Evolutionary conservation across 2,329 filamentous ascomycete genomes (phyloP).

Genomic region (Zymoseptoria pseudotritici): DNA sequence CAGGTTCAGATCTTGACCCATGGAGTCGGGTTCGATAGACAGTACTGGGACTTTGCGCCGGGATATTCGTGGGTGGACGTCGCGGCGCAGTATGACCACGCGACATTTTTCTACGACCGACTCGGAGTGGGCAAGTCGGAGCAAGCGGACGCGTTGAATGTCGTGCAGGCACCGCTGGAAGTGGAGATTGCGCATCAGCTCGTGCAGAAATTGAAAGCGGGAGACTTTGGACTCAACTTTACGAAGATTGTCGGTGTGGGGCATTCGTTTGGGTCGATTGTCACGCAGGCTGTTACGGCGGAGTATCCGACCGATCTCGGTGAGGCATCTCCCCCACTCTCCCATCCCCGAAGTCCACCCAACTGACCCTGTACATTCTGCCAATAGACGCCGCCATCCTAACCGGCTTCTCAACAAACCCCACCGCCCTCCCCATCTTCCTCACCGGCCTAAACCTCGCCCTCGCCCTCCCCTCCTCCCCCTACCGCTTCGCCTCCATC

Average conservation of each 20-base stretch:
- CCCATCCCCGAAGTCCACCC: neutral
- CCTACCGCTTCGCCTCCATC: slow-evolving; percentile 24
- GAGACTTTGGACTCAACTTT: slow-evolving; percentile 27
- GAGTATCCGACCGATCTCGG: slow-evolving; percentile 27
- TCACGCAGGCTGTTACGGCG: slow-evolving; percentile 29
- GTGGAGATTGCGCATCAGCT: slow-evolving; percentile 33
- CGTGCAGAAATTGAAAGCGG: slow-evolving; percentile 24
- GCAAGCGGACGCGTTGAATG: slow-evolving; percentile 33
- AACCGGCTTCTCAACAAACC: slow-evolving; percentile 30
- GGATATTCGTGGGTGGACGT: slow-evolving; percentile 36
- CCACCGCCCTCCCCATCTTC: slow-evolving; percentile 18
- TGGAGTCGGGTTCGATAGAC: slow-evolving; percentile 34
- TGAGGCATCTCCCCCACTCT: neutral
- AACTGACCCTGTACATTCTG: neutral
- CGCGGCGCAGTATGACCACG: slow-evolving; percentile 33
- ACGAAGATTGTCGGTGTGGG: slow-evolving; percentile 34
- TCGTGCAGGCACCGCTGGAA: slow-evolving; percentile 33
- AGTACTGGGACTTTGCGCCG: slow-evolving; percentile 31
- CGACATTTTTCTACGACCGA: slow-evolving; percentile 38
- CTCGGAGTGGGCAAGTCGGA: slow-evolving; percentile 33
- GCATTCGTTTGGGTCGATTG: slow-evolving; percentile 34
- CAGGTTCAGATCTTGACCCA: slow-evolving; percentile 35
- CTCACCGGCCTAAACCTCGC: slow-evolving; percentile 22
- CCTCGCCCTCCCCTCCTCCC: slow-evolving; percentile 23
- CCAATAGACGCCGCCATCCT: slow-evolving; percentile 30